Evolutionary conservation across 2,329 filamentous ascomycete genomes (phyloP).

Genomic region (Colletotrichum sidae): DNA sequence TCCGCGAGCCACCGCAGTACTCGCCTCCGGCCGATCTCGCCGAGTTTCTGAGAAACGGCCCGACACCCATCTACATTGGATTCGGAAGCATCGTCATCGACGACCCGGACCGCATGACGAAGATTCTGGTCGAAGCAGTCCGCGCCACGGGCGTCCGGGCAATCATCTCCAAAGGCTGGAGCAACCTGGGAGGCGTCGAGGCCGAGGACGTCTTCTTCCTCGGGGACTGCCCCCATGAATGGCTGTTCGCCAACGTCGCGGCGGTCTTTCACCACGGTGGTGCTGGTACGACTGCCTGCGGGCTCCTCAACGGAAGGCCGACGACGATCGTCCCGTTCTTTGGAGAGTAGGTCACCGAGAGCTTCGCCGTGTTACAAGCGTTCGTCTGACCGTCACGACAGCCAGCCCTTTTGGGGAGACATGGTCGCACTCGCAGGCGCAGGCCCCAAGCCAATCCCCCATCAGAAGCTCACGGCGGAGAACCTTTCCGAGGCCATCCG

Average conservation of each 20-base stretch:
- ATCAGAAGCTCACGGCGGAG: constrained; percentile 48
- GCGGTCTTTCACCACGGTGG: constrained; percentile 69
- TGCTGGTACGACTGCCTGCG: constrained; percentile 67
- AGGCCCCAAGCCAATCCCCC: constrained; percentile 52
- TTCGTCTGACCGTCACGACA: constrained; percentile 1
- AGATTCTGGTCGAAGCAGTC: constrained; percentile 31
- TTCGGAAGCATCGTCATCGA: constrained; percentile 38
- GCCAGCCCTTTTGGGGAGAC: constrained; percentile 57
- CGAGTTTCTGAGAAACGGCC: constrained; percentile 66
- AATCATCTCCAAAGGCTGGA: constrained; percentile 37
- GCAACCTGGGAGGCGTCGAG: constrained; percentile 33
- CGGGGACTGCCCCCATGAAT: constrained; percentile 65
- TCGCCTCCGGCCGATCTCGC: constrained; percentile 65
- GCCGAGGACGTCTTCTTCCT: constrained; percentile 57
- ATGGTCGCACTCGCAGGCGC: constrained; percentile 56
- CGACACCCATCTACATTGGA: constrained; percentile 43
- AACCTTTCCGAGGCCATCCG: constrained; percentile 51
- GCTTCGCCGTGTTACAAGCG: too few species aligned
- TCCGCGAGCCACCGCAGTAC: constrained; percentile 40
- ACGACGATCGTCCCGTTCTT: constrained; percentile 67
- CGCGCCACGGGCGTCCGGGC: constrained; percentile 28
- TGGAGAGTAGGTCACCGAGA: constrained; percentile 44
- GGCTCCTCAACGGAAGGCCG: constrained; percentile 60
- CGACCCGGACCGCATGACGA: constrained; percentile 31
- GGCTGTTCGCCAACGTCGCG: constrained; percentile 66